A percentile compares a stretch with the other conserved stretches of the same genome.
These are phyloP conservation scores for Atkinsonella hypoxylon DNA, from an alignment of 2,329 filamentous ascomycete genomes.

Conservation along the genomic window DNA sequence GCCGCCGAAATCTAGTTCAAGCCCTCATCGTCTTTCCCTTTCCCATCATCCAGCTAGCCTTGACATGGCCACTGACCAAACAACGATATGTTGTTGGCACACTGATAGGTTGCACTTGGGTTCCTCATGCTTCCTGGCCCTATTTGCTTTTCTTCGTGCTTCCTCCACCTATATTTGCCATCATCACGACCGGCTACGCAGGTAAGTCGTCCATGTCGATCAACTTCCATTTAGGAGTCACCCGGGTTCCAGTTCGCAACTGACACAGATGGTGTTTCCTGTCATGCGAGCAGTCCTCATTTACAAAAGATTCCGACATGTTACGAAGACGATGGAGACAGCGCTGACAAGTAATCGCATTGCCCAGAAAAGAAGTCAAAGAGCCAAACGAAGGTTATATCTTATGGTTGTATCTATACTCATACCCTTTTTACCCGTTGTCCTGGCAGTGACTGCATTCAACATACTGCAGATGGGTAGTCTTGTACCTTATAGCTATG, in stretches of 20 bases:
- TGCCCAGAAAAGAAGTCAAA: slow-evolving; percentile 30
- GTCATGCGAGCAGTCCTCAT: slow-evolving; percentile 25
- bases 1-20: slow-evolving; percentile 31
- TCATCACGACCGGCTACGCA: slow-evolving; percentile 34
- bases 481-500: slow-evolving; percentile 27
- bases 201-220: slow-evolving; percentile 24
- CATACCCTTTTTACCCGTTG: slow-evolving; percentile 37
- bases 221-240: not conserved
- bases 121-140: slow-evolving; percentile 33
- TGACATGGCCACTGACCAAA: slow-evolving; percentile 34
- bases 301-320: slow-evolving; percentile 34
- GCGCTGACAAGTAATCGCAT: slow-evolving; percentile 28
- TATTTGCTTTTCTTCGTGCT: slow-evolving; percentile 36
- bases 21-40: slow-evolving; percentile 42
- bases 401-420: slow-evolving; percentile 41
- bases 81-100: slow-evolving; percentile 39
- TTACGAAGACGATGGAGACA: slow-evolving; percentile 28
- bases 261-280: not conserved
- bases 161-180: slow-evolving; percentile 30
- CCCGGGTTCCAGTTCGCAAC: not conserved
- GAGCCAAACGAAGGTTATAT: slow-evolving; percentile 41
- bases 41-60: slow-evolving; percentile 35
- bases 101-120: slow-evolving; percentile 35
- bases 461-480: slow-evolving; percentile 26
- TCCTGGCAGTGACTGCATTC: slow-evolving; percentile 25